Percentiles rank a stretch among this genome's conserved stretches.
Conservation (phyloP, 1,284 basidiomycete species). For the Boletus sp. region DNA sequence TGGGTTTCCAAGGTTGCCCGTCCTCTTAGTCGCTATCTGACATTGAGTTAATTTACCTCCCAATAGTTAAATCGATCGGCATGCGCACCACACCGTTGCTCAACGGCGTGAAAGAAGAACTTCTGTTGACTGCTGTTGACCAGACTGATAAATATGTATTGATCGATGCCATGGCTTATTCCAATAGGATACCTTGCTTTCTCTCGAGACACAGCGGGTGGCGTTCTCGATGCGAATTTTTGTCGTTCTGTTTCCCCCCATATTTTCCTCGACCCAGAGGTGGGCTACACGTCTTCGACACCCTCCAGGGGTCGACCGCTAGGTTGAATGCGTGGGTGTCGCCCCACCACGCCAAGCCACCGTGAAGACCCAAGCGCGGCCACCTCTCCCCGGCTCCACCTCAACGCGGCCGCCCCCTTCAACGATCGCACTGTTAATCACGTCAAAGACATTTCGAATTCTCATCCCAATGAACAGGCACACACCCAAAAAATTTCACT, state of each 20-base stretch:
- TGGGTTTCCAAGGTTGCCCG: conserved; percentile 10
- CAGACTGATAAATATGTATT: conserved; percentile 20
- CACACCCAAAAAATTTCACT: conserved; percentile 10
- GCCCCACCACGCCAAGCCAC: conserved; percentile 8
- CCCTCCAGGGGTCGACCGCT: background rate
- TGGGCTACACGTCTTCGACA: background rate
- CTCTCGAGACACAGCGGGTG: background rate
- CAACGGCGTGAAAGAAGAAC: conserved; percentile 15
- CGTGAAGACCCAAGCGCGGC: background rate
- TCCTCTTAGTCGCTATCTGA: conserved; percentile 14
- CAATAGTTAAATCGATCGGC: conserved; percentile 22
- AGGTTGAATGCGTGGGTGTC: background rate
- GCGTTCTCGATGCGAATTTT: conserved; percentile 2
- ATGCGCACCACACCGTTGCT: conserved; percentile 7
- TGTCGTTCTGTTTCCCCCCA: background rate
- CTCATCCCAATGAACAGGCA: background rate
- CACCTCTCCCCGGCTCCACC: conserved; percentile 11
- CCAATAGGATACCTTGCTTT: background rate
- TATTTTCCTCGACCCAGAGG: background rate
- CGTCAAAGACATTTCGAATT: conserved; percentile 16
- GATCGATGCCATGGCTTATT: conserved; percentile 12
- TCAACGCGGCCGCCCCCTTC: conserved; percentile 7
- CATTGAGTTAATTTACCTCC: conserved; percentile 26
- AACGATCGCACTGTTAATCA: conserved; percentile 20
- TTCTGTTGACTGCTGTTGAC: conserved; percentile 23